Conservation (phyloP, 768 basidiomycete genomes). For the Kwoniella newhampshirensis region DNA sequence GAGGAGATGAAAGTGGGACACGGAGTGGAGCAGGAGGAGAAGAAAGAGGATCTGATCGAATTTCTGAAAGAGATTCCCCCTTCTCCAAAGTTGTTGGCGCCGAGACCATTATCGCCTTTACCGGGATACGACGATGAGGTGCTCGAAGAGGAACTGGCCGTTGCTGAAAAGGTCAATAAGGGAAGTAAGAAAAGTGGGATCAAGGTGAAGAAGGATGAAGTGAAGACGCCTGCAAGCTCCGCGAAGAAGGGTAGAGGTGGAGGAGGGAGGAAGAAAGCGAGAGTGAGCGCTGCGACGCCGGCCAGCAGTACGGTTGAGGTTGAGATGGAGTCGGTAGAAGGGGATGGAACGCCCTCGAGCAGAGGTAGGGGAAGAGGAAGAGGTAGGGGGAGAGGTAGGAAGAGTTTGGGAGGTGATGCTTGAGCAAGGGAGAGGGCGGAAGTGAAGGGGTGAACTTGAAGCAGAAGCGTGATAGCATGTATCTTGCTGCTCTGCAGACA, state of each 20-base stretch:
- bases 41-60: too few species aligned
- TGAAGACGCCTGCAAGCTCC: not conserved
- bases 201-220: not conserved
- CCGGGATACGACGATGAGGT: constrained; percentile 18
- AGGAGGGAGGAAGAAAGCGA: not conserved
- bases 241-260: not conserved
- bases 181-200: constrained; percentile 1
- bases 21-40: not conserved
- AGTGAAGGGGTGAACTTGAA: not conserved
- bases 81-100: constrained; percentile 1
- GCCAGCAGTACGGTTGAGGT: constrained; percentile 3
- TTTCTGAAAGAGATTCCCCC: not conserved
- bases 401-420: constrained; percentile 2
- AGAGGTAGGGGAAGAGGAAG: constrained; percentile 11
- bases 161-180: not conserved
- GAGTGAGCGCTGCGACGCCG: not conserved
- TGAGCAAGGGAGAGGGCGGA: constrained; percentile 6
- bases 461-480: too few species aligned
- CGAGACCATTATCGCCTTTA: constrained; percentile 15
- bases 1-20: not conserved
- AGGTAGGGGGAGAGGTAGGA: constrained; percentile 4
- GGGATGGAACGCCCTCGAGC: not conserved
- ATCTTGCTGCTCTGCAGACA: too few species aligned
- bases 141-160: constrained; percentile 4
- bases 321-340: not conserved